phyloP scores from a whole-genome alignment of 495 filamentous ascomycete genomes.

The Penicillium robsamsonii region DNA sequence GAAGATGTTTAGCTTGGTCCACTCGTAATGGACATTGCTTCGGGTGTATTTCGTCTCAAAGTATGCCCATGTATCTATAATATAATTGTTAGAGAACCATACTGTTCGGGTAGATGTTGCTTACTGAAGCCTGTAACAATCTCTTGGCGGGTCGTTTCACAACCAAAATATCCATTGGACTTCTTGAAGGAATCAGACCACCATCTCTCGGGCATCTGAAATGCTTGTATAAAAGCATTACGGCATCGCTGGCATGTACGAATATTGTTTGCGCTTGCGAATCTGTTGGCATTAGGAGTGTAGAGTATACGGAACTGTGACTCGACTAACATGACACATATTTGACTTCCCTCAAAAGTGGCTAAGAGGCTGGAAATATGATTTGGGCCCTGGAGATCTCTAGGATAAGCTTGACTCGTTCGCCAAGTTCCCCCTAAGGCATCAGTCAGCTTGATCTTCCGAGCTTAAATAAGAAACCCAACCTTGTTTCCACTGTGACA shows the following conservation, averaged over 20 bases:
- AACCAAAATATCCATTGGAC: conserved; percentile 21
- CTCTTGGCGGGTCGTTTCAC: conserved; percentile 11
- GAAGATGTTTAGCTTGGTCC: conserved; percentile 15
- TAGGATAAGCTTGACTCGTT: too few species aligned
- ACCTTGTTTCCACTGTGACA: too few species aligned
- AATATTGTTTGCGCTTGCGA: not conserved
- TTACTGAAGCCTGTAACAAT: conserved; percentile 13
- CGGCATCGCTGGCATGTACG: conserved; percentile 6
- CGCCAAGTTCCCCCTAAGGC: too few species aligned
- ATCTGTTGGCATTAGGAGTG: conserved; percentile 3
- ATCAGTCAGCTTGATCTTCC: too few species aligned
- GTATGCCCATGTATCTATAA: conserved; percentile 19
- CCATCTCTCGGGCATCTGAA: conserved; percentile 9
- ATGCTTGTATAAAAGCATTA: not conserved
- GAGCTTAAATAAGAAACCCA: too few species aligned
- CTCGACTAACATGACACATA: too few species aligned
- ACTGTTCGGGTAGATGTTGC: not conserved
- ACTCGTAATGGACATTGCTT: conserved; percentile 1
- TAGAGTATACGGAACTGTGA: too few species aligned
- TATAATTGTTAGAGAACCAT: not conserved
- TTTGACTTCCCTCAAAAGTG: too few species aligned
- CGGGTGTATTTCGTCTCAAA: conserved; percentile 15
- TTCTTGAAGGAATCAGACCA: conserved; percentile 4
- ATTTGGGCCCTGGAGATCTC: too few species aligned
- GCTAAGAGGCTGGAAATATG: too few species aligned